These are phyloP conservation scores for Effrenium voratum DNA, from an alignment of 73 alveolate species.

Conservation along the genomic window DNA sequence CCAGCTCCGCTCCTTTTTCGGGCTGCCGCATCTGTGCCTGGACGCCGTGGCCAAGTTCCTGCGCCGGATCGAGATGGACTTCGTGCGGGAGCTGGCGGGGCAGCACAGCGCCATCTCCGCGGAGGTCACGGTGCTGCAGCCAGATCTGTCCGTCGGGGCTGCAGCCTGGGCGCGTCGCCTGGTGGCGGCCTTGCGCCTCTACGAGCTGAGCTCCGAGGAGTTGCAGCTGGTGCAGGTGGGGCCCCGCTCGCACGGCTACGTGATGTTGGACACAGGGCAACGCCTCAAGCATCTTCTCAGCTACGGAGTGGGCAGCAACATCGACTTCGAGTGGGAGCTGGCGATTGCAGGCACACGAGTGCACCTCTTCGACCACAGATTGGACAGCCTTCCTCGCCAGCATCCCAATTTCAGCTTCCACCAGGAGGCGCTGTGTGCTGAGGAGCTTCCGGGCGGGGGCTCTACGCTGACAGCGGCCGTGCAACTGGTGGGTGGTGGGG, in stretches of 20 bases:
- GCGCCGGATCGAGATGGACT: no score
- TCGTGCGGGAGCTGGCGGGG: no score
- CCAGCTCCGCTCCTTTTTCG: no score
- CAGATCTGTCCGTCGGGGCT: no score
- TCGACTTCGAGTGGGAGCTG: slow-evolving; percentile 87
- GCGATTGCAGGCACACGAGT: slow-evolving; percentile 43
- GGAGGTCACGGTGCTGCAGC: no score
- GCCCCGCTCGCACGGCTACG: slow-evolving; percentile 33
- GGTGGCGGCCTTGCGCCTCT: slow-evolving; percentile 17
- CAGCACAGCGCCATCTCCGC: no score
- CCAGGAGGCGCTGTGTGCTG: slow-evolving; percentile 33
- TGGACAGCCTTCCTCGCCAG: slow-evolving; percentile 18
- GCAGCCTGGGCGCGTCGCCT: neutral
- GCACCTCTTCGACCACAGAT: slow-evolving; percentile 52
- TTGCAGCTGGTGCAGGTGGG: slow-evolving; percentile 12
- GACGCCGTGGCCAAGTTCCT: no score
- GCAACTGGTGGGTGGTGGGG: no score
- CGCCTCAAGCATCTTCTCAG: neutral
- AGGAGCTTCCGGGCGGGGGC: neutral
- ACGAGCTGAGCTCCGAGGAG: neutral
- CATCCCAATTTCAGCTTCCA: slow-evolving; percentile 39
- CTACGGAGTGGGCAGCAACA: slow-evolving; percentile 72
- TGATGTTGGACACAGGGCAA: neutral
- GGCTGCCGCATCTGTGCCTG: no score
- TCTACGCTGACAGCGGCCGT: no score